These are phyloP conservation scores for Dysphania ambrosioides DNA, from an alignment of 148 eudicot species.

Conservation along the genomic window DNA sequence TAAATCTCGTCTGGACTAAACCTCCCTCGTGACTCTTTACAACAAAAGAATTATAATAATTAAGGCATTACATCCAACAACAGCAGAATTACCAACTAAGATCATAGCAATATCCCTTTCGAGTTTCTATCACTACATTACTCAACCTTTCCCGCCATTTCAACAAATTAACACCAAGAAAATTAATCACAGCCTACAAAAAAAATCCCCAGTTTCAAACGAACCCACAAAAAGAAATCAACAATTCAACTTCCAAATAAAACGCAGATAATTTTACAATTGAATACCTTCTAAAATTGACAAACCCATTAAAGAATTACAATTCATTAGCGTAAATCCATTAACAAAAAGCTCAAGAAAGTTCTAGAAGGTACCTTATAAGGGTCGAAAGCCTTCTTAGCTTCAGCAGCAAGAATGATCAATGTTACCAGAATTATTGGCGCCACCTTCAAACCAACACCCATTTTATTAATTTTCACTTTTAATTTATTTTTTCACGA, in stretches of 20 bases:
- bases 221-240: background rate
- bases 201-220: background rate
- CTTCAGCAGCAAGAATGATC: conserved; percentile 36
- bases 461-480: conserved; percentile 32
- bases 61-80: too few species aligned
- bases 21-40: too few species aligned
- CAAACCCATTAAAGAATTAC: background rate
- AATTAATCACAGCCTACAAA: background rate
- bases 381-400: conserved; percentile 48
- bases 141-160: background rate
- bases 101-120: background rate
- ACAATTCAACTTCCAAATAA: background rate
- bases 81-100: background rate
- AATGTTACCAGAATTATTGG: conserved; percentile 27
- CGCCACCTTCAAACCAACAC: conserved; percentile 17
- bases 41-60: too few species aligned
- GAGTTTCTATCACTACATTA: too few species aligned
- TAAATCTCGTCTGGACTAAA: too few species aligned
- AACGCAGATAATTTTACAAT: too few species aligned
- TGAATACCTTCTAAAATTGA: too few species aligned
- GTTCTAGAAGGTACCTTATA: conserved; percentile 57
- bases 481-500: background rate
- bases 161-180: too few species aligned
- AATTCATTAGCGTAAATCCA: background rate
- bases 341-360: background rate